phyloP scores from a whole-genome alignment of 306 rosid genomes.

The Glycine latifolia region DNA sequence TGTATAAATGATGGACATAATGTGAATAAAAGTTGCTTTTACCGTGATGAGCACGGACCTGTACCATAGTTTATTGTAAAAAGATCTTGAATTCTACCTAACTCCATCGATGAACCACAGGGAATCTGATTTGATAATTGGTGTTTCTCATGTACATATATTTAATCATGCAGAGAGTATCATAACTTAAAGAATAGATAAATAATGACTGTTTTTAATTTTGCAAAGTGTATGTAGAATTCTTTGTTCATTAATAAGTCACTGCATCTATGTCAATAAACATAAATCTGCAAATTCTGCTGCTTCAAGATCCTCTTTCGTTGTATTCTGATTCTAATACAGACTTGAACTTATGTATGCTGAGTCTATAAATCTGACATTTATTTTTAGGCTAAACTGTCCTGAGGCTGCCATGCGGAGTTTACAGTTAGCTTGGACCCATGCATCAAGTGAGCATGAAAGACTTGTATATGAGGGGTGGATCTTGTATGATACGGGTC shows the following conservation, averaged over 20 bases:
- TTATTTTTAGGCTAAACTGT: conserved; percentile 77
- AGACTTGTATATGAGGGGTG: conserved; percentile 90
- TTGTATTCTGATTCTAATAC: background rate
- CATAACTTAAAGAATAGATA: background rate
- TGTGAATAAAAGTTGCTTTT: background rate
- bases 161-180: background rate
- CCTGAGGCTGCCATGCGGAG: conserved; percentile 93
- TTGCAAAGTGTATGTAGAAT: background rate
- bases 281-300: background rate
- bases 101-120: conserved; percentile 3
- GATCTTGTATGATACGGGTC: conserved; percentile 94
- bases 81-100: background rate
- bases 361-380: conserved; percentile 27
- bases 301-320: conserved; percentile 26
- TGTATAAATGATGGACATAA: background rate
- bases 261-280: background rate
- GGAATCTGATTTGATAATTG: conserved; percentile 5
- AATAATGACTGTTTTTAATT: conserved; percentile 11
- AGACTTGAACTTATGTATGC: conserved; percentile 11
- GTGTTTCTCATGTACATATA: conserved; percentile 7
- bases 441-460: conserved; percentile 86
- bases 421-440: conserved; percentile 88
- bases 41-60: background rate
- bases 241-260: conserved; percentile 12
- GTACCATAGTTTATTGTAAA: background rate